These are phyloP conservation scores for Plicaturopsis crispa DNA, from an alignment of 768 basidiomycete species.

Conservation along the genomic window DNA sequence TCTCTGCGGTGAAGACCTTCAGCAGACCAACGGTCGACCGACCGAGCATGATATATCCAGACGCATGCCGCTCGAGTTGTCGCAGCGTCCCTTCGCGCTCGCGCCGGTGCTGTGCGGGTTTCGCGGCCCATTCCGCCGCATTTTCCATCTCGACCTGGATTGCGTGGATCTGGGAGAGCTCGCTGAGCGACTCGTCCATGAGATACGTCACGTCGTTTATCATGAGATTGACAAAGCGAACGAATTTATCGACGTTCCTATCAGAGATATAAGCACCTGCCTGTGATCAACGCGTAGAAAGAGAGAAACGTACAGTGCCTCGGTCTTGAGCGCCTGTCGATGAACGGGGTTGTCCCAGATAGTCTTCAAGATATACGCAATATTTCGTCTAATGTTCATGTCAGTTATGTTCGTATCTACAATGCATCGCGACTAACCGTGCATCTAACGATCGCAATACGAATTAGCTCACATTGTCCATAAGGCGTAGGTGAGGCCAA, in stretches of 20 bases:
- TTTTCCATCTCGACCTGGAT: constrained; percentile 85
- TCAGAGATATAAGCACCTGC: constrained; percentile 1
- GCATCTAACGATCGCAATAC: constrained; percentile 33
- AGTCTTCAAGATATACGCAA: constrained; percentile 78
- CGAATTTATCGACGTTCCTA: constrained; percentile 88
- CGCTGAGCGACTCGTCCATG: constrained; percentile 90
- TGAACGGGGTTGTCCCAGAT: constrained; percentile 91
- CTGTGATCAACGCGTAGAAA: background rate
- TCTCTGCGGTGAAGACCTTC: constrained; percentile 87
- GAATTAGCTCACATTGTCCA: too few relatives aligned
- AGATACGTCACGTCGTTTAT: constrained; percentile 99
- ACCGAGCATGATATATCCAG: constrained; percentile 81
- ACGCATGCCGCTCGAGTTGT: constrained; percentile 76
- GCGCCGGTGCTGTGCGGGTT: constrained; percentile 64
- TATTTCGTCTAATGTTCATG: constrained; percentile 59
- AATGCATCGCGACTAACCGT: constrained; percentile 24
- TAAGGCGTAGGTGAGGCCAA: too few relatives aligned
- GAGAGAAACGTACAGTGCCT: constrained; percentile 54
- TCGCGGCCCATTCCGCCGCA: constrained; percentile 57
- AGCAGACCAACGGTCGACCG: constrained; percentile 86
- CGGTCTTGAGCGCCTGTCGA: constrained; percentile 74
- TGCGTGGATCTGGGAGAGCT: constrained; percentile 81
- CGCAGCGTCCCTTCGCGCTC: constrained; percentile 78
- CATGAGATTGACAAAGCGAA: constrained; percentile 94
- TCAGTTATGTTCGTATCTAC: constrained; percentile 11